These are phyloP conservation scores for Brassica hybrid DNA, from an alignment of 441 rosid species.

Conservation along the genomic window DNA sequence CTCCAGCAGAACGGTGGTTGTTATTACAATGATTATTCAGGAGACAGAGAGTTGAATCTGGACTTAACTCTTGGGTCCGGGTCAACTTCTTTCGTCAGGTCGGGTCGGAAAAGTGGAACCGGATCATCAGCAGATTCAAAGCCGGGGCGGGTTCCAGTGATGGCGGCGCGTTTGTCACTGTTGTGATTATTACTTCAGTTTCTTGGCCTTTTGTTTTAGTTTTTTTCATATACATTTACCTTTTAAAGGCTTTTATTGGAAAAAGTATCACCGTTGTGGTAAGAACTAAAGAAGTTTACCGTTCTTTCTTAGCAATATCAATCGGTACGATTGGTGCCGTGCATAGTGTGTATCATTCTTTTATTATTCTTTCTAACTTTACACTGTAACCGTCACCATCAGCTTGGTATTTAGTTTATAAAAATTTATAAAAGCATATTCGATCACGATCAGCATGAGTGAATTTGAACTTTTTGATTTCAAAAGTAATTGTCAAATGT, in stretches of 20 bases:
- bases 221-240: background rate
- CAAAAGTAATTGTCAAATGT: background rate
- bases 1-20: constrained; percentile 37
- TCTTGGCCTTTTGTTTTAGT: background rate
- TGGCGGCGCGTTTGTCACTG: constrained; percentile 56
- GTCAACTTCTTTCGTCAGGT: constrained; percentile 27
- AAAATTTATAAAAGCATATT: constrained; percentile 1
- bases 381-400: background rate
- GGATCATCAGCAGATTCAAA: constrained; percentile 44
- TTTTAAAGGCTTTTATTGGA: background rate
- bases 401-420: background rate
- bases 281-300: background rate
- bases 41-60: constrained; percentile 46
- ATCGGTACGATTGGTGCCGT: background rate
- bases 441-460: background rate
- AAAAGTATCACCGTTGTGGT: background rate
- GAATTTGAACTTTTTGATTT: background rate
- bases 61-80: constrained; percentile 63
- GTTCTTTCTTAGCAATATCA: background rate
- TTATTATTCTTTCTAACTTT: background rate
- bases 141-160: constrained; percentile 37
- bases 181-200: constrained; percentile 28
- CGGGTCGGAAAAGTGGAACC: constrained; percentile 24
- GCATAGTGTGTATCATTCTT: background rate
- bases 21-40: constrained; percentile 28